A percentile compares a stretch with the other conserved stretches of the same genome.
Conservation (phyloP, 2,329 filamentous ascomycete genomes). For the Colletotrichum sp. region DNA sequence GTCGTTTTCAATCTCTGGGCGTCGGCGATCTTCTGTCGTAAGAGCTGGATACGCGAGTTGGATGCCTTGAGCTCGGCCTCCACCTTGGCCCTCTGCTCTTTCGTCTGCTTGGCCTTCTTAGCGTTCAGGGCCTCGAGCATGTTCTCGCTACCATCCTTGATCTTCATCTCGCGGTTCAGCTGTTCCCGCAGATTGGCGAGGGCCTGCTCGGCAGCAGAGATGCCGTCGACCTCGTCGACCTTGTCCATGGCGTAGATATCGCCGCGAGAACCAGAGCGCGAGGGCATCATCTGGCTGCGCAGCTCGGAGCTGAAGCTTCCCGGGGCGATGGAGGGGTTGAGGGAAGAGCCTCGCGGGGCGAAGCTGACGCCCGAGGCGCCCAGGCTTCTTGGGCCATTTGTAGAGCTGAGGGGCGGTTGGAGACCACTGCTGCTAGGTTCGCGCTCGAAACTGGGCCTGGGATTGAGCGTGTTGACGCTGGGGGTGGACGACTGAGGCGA, state of each 20-base stretch:
- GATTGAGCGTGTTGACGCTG: conserved; percentile 37
- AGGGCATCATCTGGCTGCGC: conserved; percentile 72
- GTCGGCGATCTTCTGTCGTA: conserved; percentile 66
- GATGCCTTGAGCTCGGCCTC: conserved; percentile 91
- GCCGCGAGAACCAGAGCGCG: conserved; percentile 66
- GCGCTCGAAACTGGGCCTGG: conserved; percentile 59
- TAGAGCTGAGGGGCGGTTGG: conserved; percentile 44
- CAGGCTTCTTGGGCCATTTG: conserved; percentile 43
- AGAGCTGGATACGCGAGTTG: conserved; percentile 72
- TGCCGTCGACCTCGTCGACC: conserved; percentile 66
- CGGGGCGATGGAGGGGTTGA: conserved; percentile 72
- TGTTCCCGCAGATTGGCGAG: conserved; percentile 80
- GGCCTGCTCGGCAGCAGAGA: conserved; percentile 69
- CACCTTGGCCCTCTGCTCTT: conserved; percentile 79
- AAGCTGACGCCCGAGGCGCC: conserved; percentile 65
- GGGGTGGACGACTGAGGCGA: conserved; percentile 41
- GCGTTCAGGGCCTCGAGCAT: conserved; percentile 92
- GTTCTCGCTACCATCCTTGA: conserved; percentile 97
- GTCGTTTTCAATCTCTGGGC: conserved; percentile 55
- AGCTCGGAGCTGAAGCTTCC: conserved; percentile 92
- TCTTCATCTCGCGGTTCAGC: conserved; percentile 95
- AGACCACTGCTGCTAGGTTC: conserved; percentile 49
- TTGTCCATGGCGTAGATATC: conserved; percentile 59
- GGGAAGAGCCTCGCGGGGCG: conserved; percentile 70
- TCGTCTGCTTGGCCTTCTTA: conserved; percentile 95